These are phyloP conservation scores for Fusarium tjaetaba DNA, from an alignment of 2,329 filamentous ascomycete genomes.

Conservation along the genomic window DNA sequence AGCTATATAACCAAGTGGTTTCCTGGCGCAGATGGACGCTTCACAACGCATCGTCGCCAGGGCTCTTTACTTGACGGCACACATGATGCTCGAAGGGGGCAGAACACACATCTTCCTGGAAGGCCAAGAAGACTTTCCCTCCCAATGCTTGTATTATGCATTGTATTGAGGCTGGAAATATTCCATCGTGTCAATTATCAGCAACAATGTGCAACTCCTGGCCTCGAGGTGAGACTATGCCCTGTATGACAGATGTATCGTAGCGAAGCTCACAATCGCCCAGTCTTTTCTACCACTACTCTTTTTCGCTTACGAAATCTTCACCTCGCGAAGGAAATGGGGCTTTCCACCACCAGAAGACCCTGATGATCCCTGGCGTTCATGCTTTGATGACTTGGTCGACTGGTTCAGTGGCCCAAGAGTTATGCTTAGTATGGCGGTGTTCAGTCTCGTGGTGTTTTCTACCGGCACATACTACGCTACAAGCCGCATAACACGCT, in stretches of 20 bases:
- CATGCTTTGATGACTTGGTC: conserved; percentile 57
- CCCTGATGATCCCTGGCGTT: conserved; percentile 60
- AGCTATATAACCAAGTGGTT: conserved; percentile 58
- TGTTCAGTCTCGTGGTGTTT: conserved; percentile 52
- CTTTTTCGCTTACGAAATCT: conserved; percentile 57
- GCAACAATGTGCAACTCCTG: conserved; percentile 61
- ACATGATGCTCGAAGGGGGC: conserved; percentile 46
- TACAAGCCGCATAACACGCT: conserved; percentile 52
- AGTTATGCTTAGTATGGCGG: conserved; percentile 48
- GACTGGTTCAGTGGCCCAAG: conserved; percentile 58
- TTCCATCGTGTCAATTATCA: conserved; percentile 57
- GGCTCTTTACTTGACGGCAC: conserved; percentile 36
- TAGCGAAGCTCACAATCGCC: conserved; percentile 3
- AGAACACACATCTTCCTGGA: conserved; percentile 52
- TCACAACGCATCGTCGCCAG: conserved; percentile 47
- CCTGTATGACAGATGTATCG: background rate
- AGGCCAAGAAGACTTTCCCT: conserved; percentile 60
- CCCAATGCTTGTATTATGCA: conserved; percentile 54
- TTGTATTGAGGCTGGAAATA: conserved; percentile 60
- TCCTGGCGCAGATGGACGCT: conserved; percentile 59
- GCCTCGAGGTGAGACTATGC: conserved; percentile 55
- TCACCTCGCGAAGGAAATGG: conserved; percentile 49
- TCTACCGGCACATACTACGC: conserved; percentile 56
- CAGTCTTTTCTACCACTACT: conserved; percentile 60
- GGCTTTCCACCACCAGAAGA: conserved; percentile 46